Conservation (phyloP, 129 eudicot species). For the Ambrosia artemisiifolia region DNA sequence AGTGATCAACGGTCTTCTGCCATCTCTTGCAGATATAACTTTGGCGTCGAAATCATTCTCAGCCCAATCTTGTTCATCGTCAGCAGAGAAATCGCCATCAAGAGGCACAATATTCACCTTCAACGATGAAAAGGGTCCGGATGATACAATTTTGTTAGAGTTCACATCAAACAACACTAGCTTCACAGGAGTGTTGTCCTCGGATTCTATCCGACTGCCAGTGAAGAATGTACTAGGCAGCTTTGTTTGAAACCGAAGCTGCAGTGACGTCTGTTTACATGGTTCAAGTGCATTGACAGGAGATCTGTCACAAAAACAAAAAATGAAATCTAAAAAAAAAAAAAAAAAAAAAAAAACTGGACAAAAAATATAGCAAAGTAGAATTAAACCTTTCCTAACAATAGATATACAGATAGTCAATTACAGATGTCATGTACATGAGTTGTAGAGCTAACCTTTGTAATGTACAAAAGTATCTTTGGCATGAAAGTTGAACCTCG, state of each 20-base stretch:
- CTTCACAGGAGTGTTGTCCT: conserved; percentile 33
- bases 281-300: conserved; percentile 28
- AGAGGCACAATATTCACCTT: conserved; percentile 61
- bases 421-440: conserved; percentile 9
- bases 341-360: too few species aligned
- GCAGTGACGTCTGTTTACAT: conserved; percentile 35
- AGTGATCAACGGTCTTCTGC: conserved; percentile 69
- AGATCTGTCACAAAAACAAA: conserved; percentile 28
- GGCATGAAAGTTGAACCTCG: conserved; percentile 47
- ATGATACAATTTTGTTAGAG: conserved; percentile 33
- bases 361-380: too few species aligned
- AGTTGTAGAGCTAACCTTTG: conserved; percentile 42
- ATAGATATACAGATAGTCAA: conserved; percentile 2
- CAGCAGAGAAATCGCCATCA: conserved; percentile 61
- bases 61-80: conserved; percentile 67
- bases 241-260: conserved; percentile 45
- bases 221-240: conserved; percentile 65
- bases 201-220: conserved; percentile 37
- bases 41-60: conserved; percentile 45
- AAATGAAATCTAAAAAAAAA: not conserved
- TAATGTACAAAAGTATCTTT: conserved; percentile 25
- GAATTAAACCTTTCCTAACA: too few species aligned
- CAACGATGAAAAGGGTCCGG: conserved; percentile 56
- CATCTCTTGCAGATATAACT: conserved; percentile 59
- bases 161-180: conserved; percentile 48